Evolutionary conservation across 2,329 filamentous ascomycete species (phyloP), one percentile per base, ranked within the genome.

Genomic region (Talaromyces sp.): DNA sequence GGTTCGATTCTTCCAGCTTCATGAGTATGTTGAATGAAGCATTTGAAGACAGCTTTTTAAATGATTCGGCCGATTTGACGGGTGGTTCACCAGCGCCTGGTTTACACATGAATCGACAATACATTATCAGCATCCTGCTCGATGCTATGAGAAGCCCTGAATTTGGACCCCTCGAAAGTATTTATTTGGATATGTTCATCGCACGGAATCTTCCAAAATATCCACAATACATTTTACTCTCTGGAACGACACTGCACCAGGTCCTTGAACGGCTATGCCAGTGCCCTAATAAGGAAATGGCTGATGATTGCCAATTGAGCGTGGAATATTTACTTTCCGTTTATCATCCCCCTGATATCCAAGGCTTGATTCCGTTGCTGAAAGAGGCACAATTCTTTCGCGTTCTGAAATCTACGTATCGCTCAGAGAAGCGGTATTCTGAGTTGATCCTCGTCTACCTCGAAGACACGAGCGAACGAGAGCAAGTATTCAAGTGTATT

Each of bases 141-240:
- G 92, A 96, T 72, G 88, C 97, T 29, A 96, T 99, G 91, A 89
- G 87, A 55, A 56, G 65, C 11, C 78, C 86, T 0, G 80, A 83
- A 53, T 98, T 96, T 74, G 84, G 86, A 0, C 76, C 87, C 0
- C 86, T 89, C 63, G 92, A 98, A 70, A 93, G 90, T 13, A 90
- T 99, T 59, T 99, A 96, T 74, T 84, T 99, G 51, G 92, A 99
- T 75, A 99, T 99, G 92, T 99, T 99, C 70, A 89, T 99, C 71
- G 93, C 95, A 19, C 87, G 95, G 59, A 99, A 96, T 71, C 78
- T 99, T 55, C 91, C 96, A 3, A 99, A 99, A 73, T 99, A 96
- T 70, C 92, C 93, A 0, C 93, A 98, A 71, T 97, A 97, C 69
- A 87, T 99, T 56, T 84, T 98, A 11, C 85, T 99, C 53, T 90